Percentiles rank a stretch among this genome's conserved stretches.
Evolutionary conservation across 192 early-diverging fungal species (phyloP).

Genomic region (Irineochytrium annulatum): DNA sequence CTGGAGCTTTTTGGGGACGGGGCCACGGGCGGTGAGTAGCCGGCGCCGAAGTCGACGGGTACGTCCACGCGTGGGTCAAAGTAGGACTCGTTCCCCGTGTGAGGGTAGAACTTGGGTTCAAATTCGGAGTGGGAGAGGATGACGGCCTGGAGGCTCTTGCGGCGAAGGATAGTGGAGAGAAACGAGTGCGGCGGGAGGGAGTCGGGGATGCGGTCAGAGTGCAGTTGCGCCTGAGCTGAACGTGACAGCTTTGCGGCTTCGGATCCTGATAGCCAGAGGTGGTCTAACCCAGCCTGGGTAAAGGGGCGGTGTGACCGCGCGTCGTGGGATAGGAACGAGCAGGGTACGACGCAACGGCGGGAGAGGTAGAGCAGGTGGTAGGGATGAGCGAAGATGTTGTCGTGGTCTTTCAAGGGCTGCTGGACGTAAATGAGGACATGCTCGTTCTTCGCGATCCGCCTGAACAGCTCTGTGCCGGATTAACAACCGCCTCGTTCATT

Average conservation of each 20-base stretch:
- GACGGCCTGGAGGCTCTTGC: background rate
- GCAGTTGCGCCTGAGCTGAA: background rate
- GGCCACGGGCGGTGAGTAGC: background rate
- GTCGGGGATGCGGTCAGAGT: background rate
- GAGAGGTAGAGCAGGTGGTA: background rate
- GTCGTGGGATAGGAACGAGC: background rate
- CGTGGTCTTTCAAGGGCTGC: background rate
- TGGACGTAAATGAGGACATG: background rate
- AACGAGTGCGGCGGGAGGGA: background rate
- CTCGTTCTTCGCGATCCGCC: background rate
- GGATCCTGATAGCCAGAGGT: background rate
- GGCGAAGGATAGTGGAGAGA: background rate
- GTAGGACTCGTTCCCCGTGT: background rate
- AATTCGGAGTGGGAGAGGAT: background rate
- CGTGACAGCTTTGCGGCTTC: background rate
- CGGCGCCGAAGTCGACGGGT: background rate
- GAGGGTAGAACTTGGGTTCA: background rate
- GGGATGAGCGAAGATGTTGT: background rate
- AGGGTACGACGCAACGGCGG: background rate
- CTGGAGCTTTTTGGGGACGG: background rate
- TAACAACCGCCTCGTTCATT: too few species aligned
- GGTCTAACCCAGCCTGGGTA: constrained; percentile 6
- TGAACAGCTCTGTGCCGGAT: too few species aligned
- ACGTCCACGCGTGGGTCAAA: background rate
- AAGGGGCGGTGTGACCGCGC: background rate